These are phyloP conservation scores for Oryza rufipogon DNA, from an alignment of 176 grass and related monocot species.

Conservation along the genomic window DNA sequence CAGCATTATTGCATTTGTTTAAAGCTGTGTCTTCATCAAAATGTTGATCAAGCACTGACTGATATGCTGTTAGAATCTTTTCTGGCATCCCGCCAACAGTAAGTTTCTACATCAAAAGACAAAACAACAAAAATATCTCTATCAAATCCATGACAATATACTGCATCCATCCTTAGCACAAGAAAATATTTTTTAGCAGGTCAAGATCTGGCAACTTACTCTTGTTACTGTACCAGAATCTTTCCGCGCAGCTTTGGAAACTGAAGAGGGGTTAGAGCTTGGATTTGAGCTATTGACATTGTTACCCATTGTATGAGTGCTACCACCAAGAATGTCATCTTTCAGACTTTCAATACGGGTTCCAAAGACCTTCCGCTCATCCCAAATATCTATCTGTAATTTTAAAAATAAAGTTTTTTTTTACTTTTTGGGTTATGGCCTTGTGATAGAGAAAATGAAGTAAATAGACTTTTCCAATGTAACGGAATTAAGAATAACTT, in stretches of 20 bases:
- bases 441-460: not conserved
- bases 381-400: constrained; percentile 87
- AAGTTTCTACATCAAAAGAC: constrained; percentile 68
- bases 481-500: constrained; percentile 45
- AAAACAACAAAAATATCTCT: constrained; percentile 36
- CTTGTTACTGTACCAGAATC: constrained; percentile 71
- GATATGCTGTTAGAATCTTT: constrained; percentile 82
- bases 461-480: not conserved
- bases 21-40: constrained; percentile 75
- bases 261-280: constrained; percentile 53
- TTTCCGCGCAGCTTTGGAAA: constrained; percentile 66
- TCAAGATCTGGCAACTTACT: constrained; percentile 57
- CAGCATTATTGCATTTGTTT: constrained; percentile 68
- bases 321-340: constrained; percentile 75
- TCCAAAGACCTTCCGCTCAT: constrained; percentile 93
- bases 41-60: constrained; percentile 75
- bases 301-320: constrained; percentile 49
- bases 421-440: not conserved
- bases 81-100: constrained; percentile 84
- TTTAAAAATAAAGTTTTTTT: constrained; percentile 31
- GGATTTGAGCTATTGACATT: constrained; percentile 67
- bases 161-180: constrained; percentile 14
- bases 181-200: constrained; percentile 22
- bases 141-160: constrained; percentile 39
- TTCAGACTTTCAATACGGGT: constrained; percentile 72